Evolutionary conservation across 352 stramenopile genomes (phyloP).

Genomic region (Blastocystis sp.): DNA sequence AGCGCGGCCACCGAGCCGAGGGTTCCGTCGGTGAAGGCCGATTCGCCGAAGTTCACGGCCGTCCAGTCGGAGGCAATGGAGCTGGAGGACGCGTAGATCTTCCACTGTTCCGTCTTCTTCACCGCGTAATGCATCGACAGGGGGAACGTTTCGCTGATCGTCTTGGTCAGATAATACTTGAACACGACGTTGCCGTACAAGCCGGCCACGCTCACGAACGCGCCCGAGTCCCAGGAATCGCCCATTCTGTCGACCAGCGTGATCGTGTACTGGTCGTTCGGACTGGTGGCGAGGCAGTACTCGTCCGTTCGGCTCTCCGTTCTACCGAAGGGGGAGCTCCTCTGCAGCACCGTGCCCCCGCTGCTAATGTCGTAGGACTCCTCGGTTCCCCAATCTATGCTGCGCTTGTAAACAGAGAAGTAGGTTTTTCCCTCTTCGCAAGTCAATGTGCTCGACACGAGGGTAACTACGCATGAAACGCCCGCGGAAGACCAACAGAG

Average conservation of each 20-base stretch:
- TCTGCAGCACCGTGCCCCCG: neutral
- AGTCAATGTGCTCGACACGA: neutral
- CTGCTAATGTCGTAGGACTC: slow-evolving; percentile 2
- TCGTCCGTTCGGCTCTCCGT: neutral
- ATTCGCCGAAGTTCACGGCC: neutral
- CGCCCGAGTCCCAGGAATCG: slow-evolving; percentile 10
- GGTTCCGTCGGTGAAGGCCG: neutral
- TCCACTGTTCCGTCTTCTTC: neutral
- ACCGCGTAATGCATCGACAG: slow-evolving; percentile 27
- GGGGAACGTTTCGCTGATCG: neutral
- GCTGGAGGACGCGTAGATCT: neutral
- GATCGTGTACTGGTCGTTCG: slow-evolving; percentile 17
- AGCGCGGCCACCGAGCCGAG: neutral
- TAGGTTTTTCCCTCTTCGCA: neutral
- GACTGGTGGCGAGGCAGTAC: neutral
- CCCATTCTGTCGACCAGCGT: slow-evolving; percentile 3
- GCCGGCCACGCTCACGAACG: slow-evolving; percentile 12
- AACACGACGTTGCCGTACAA: slow-evolving; percentile 54
- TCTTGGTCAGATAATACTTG: slow-evolving; percentile 26
- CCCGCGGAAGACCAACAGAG: neutral
- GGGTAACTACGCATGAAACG: neutral
- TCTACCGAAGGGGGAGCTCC: neutral
- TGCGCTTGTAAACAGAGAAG: neutral
- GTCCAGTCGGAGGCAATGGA: slow-evolving; percentile 6
- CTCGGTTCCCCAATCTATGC: neutral